phyloP scores from a whole-genome alignment of 208 protist genomes.

The Crithidia bombi region DNA sequence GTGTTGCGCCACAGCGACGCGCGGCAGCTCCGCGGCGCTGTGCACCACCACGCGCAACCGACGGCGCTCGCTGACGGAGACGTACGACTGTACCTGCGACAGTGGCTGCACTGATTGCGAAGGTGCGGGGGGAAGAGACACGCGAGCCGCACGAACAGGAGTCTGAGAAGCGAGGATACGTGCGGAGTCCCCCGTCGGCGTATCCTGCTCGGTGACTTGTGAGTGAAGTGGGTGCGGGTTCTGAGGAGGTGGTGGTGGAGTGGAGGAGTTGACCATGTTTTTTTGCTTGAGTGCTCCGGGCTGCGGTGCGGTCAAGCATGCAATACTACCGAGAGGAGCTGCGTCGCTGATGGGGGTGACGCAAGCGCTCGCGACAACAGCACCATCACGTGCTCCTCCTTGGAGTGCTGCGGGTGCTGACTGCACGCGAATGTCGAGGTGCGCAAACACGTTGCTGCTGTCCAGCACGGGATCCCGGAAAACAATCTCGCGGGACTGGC shows the following conservation, averaged over 20 bases:
- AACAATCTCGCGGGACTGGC: conserved; percentile 67
- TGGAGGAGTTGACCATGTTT: not conserved
- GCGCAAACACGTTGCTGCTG: conserved; percentile 44
- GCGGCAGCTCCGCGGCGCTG: conserved; percentile 59
- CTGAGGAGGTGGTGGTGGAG: not conserved
- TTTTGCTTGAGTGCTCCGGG: not conserved
- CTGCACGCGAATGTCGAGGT: conserved; percentile 28
- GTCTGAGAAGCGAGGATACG: not conserved
- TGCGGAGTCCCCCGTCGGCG: not conserved
- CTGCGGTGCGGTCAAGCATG: not conserved
- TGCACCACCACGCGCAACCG: conserved; percentile 61
- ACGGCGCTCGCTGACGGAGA: conserved; percentile 23
- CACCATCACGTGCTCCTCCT: not conserved
- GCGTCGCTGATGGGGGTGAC: conserved; percentile 6
- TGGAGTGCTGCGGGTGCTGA: not conserved
- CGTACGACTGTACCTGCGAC: not conserved
- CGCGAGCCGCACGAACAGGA: not conserved
- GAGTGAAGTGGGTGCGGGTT: not conserved
- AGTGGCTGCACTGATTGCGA: not conserved
- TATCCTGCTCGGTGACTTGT: not conserved
- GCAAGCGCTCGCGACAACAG: not conserved
- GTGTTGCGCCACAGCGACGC: conserved; percentile 41
- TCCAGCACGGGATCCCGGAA: conserved; percentile 69
- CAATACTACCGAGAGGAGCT: conserved; percentile 4
- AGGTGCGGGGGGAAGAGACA: not conserved